phyloP scores from a whole-genome alignment of 1,284 basidiomycete genomes.

The Trichosporon faecale region DNA sequence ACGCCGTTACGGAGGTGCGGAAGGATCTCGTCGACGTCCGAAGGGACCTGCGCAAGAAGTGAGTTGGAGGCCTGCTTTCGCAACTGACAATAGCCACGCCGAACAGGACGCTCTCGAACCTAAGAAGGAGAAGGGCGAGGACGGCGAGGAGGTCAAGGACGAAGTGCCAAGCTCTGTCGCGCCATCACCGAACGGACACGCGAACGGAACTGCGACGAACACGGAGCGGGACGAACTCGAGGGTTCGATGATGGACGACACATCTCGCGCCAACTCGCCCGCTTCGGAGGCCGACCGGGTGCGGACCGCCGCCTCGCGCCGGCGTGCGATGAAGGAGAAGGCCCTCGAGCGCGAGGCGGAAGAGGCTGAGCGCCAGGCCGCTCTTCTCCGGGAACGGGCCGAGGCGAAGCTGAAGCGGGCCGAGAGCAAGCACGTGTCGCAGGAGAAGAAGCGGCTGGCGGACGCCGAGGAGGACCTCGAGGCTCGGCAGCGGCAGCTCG shows the following conservation, averaged over 20 bases:
- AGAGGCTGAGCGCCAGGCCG: conserved; percentile 63
- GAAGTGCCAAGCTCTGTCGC: conserved; percentile 25
- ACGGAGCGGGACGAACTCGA: conserved; percentile 48
- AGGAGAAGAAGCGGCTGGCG: conserved; percentile 72
- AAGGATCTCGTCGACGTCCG: conserved; percentile 96
- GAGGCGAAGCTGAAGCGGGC: conserved; percentile 38
- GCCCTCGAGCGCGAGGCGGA: conserved; percentile 49
- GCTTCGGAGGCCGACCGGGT: conserved; percentile 8
- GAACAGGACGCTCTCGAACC: conserved; percentile 48
- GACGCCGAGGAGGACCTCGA: conserved; percentile 81
- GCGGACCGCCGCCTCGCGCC: conserved; percentile 31
- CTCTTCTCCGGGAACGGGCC: conserved; percentile 53
- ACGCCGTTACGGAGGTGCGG: conserved; percentile 80
- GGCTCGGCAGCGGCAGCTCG: conserved; percentile 75
- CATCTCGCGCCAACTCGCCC: conserved; percentile 18
- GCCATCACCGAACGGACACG: conserved; percentile 31
- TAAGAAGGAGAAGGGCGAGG: conserved; percentile 53
- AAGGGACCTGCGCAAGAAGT: conserved; percentile 80
- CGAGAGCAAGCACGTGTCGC: conserved; percentile 34
- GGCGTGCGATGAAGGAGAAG: conserved; percentile 47
- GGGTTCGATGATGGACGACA: conserved; percentile 26
- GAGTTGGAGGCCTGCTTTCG: conserved; percentile 48
- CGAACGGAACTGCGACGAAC: conserved; percentile 24
- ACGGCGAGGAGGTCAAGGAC: conserved; percentile 57
- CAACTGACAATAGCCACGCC: conserved; percentile 41